Percentiles rank a stretch among this genome's conserved stretches.
Evolutionary conservation across 2,329 filamentous ascomycete genomes (phyloP).

Genomic region (Ophioceras dolichostomum): DNA sequence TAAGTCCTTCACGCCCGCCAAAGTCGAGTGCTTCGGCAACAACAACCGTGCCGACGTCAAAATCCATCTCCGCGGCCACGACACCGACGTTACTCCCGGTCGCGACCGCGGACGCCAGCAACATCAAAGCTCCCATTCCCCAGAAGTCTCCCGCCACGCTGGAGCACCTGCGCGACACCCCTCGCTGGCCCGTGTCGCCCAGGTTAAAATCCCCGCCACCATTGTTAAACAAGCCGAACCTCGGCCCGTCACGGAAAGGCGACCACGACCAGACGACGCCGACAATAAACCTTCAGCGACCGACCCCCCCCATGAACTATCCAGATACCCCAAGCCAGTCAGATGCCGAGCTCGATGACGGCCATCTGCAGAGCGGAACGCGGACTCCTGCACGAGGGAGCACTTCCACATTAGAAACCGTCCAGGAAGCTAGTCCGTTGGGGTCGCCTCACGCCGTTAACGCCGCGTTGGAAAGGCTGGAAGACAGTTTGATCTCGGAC

Average conservation of each 20-base stretch:
- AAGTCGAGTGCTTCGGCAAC: too few species aligned
- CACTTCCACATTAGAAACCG: conserved; percentile 66
- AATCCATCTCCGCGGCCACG: conserved; percentile 54
- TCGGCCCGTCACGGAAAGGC: conserved; percentile 26
- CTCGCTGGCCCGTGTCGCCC: conserved; percentile 67
- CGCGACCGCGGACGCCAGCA: conserved; percentile 47
- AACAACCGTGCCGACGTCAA: conserved; percentile 44
- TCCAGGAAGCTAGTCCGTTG: conserved; percentile 77
- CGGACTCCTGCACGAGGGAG: conserved; percentile 48
- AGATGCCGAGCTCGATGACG: conserved; percentile 42
- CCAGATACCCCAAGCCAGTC: conserved; percentile 24
- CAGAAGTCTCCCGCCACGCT: conserved; percentile 41
- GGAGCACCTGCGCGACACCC: conserved; percentile 40
- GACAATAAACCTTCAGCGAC: conserved; percentile 39
- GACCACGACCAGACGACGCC: conserved; percentile 41
- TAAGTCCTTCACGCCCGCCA: conserved; percentile 45
- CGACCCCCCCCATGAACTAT: conserved; percentile 33
- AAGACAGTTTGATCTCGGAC: conserved; percentile 33
- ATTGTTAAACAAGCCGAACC: conserved; percentile 30
- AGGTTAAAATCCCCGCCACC: conserved; percentile 68
- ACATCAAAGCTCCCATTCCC: conserved; percentile 48
- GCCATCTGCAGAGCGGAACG: conserved; percentile 36
- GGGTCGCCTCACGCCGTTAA: conserved; percentile 47
- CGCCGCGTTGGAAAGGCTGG: conserved; percentile 35
- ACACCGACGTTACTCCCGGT: conserved; percentile 54